These are phyloP conservation scores for Chenopodium berlandieri DNA, from an alignment of 148 eudicot genomes.

Conservation along the genomic window DNA sequence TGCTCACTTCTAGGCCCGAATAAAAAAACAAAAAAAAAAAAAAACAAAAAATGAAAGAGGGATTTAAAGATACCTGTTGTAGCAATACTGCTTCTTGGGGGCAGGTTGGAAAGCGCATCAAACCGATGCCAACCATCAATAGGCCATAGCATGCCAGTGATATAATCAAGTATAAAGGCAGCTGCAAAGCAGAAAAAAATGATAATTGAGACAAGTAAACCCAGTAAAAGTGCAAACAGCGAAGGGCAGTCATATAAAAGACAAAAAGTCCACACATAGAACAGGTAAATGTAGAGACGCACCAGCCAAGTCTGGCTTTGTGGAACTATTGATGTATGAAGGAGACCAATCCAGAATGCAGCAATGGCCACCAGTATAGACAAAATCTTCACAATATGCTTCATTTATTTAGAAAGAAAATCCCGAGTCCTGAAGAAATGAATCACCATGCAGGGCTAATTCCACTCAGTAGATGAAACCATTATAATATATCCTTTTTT, in stretches of 20 bases:
- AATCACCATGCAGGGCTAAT: background rate
- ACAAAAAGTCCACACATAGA: background rate
- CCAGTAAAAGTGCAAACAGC: background rate
- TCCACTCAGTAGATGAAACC: background rate
- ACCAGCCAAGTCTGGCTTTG: constrained; percentile 80
- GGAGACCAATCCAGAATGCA: constrained; percentile 70
- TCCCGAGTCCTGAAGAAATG: background rate
- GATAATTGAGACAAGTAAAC: background rate
- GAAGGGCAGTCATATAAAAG: background rate
- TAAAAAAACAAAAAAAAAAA: background rate
- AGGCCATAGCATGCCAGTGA: constrained; percentile 84
- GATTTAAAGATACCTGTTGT: constrained; percentile 53
- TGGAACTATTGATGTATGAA: constrained; percentile 59
- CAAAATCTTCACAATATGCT: constrained; percentile 83
- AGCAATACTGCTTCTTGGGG: constrained; percentile 78
- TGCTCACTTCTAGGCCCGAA: background rate
- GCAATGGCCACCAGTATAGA: constrained; percentile 60
- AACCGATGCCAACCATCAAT: constrained; percentile 77
- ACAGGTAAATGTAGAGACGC: constrained; percentile 28
- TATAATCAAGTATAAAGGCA: constrained; percentile 73
- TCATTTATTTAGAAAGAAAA: constrained; percentile 40
- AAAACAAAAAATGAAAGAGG: background rate
- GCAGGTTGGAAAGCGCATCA: constrained; percentile 89
- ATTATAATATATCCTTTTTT: background rate
- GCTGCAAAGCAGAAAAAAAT: constrained; percentile 39